These are phyloP conservation scores for Neurospora sp. DNA, from an alignment of 2,329 filamentous ascomycete genomes.

Conservation along the genomic window DNA sequence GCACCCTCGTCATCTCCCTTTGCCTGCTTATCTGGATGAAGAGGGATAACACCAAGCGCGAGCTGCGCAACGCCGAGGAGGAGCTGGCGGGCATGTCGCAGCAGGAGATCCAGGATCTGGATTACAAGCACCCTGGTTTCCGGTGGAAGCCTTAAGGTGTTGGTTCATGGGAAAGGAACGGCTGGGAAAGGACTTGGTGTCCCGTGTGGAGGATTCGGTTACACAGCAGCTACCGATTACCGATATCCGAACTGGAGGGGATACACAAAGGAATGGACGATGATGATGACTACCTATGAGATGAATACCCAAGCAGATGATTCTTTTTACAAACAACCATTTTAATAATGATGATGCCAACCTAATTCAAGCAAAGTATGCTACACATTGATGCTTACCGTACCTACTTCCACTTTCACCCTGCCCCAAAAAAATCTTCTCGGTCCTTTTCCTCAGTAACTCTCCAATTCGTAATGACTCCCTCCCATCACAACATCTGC, in stretches of 20 bases:
- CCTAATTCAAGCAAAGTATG: not conserved
- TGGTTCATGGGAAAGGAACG: not conserved
- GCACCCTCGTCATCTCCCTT: slow-evolving; percentile 41
- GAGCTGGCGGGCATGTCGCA: slow-evolving; percentile 46
- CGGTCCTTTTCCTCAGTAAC: not conserved
- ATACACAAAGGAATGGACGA: not conserved
- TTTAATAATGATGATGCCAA: not conserved
- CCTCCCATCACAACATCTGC: not conserved
- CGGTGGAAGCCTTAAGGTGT: slow-evolving; percentile 37
- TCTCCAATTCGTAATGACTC: not conserved
- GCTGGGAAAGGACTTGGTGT: not conserved
- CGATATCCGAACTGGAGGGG: not conserved
- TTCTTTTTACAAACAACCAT: not conserved
- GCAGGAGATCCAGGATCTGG: slow-evolving; percentile 47
- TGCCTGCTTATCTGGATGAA: slow-evolving; percentile 49
- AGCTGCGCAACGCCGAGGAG: slow-evolving; percentile 41
- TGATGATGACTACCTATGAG: not conserved
- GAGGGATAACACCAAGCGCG: slow-evolving; percentile 48
- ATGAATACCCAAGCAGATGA: not conserved
- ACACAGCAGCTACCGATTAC: not conserved
- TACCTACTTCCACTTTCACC: not conserved
- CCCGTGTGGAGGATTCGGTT: not conserved
- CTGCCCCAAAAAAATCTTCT: not conserved
- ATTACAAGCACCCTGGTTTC: slow-evolving; percentile 60
- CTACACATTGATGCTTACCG: not conserved